Evolutionary conservation across 2,329 filamentous ascomycete species (phyloP).

Genomic region (Diaporthe batatas): DNA sequence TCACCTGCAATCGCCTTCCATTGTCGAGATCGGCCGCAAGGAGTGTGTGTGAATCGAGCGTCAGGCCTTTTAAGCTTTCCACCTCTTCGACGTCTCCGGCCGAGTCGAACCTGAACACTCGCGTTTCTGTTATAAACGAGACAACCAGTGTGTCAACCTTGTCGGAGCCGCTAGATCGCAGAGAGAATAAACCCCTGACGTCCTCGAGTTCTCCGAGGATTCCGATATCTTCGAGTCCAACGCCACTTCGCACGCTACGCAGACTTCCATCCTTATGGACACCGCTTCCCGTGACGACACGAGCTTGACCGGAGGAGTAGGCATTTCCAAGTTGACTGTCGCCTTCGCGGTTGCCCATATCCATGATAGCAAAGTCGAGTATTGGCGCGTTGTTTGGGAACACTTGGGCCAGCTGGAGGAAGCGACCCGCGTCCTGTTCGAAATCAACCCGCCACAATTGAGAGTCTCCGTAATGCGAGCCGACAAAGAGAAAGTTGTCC

Average conservation of each 20-base stretch:
- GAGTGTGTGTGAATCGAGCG: conserved; percentile 79
- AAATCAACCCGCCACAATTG: conserved; percentile 80
- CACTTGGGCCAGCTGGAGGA: conserved; percentile 78
- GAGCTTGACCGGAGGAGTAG: conserved; percentile 94
- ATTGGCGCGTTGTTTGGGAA: conserved; percentile 89
- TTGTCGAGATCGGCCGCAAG: conserved; percentile 75
- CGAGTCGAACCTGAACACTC: conserved; percentile 81
- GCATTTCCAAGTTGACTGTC: conserved; percentile 83
- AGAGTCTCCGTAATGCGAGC: conserved; percentile 92
- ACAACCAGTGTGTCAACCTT: conserved; percentile 80
- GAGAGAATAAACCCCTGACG: conserved; percentile 79
- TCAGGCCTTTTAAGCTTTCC: conserved; percentile 79
- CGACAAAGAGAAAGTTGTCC: conserved; percentile 82
- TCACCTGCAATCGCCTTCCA: conserved; percentile 81
- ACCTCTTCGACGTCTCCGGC: conserved; percentile 89
- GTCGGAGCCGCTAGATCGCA: conserved; percentile 64
- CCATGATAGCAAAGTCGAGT: conserved; percentile 95
- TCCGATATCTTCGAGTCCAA: conserved; percentile 90
- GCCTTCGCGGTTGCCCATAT: conserved; percentile 87
- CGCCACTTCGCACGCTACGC: conserved; percentile 91
- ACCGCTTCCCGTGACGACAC: conserved; percentile 93
- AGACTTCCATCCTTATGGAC: conserved; percentile 90
- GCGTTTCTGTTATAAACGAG: conserved; percentile 86
- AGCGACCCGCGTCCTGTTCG: conserved; percentile 47
- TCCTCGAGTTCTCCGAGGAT: conserved; percentile 83